These are phyloP conservation scores for Bondarzewia mesenterica DNA, from an alignment of 1,284 basidiomycete species.

Conservation along the genomic window DNA sequence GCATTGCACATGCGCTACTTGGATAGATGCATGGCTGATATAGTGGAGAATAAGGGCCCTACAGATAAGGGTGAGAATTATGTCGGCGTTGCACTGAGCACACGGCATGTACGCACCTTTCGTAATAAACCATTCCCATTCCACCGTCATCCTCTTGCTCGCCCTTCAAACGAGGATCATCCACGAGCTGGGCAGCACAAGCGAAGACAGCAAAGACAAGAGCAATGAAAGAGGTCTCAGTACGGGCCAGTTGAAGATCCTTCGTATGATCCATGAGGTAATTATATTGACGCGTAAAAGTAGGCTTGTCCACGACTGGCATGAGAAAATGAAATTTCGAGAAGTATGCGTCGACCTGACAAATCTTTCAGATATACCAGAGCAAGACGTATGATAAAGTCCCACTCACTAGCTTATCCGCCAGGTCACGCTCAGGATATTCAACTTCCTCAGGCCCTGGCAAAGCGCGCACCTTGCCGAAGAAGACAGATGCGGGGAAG, in stretches of 20 bases:
- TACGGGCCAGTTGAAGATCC: constrained; percentile 42
- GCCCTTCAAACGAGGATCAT: constrained; percentile 60
- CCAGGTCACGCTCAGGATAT: constrained; percentile 74
- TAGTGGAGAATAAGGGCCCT: constrained; percentile 84
- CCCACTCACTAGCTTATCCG: constrained; percentile 71
- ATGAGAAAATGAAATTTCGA: constrained; percentile 76
- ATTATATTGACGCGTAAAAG: constrained; percentile 66
- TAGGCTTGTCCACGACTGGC: constrained; percentile 77
- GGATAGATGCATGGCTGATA: constrained; percentile 76
- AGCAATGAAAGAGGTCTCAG: constrained; percentile 65
- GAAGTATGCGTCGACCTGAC: constrained; percentile 84
- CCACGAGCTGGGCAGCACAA: constrained; percentile 69
- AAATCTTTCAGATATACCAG: not conserved
- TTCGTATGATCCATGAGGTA: constrained; percentile 63
- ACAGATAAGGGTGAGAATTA: constrained; percentile 1
- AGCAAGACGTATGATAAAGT: not conserved
- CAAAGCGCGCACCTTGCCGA: constrained; percentile 78
- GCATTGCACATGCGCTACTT: constrained; percentile 81
- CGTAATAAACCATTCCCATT: constrained; percentile 81
- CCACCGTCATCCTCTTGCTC: constrained; percentile 64
- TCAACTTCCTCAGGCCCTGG: constrained; percentile 82
- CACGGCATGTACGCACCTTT: constrained; percentile 46
- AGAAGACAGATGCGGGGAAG: constrained; percentile 83
- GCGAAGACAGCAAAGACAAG: constrained; percentile 81
- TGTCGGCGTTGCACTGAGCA: constrained; percentile 14